Evolutionary conservation across 2,329 filamentous ascomycete species (phyloP), one percentile per base, ranked within the genome.

Genomic region (Epichloe brachyelytri): DNA sequence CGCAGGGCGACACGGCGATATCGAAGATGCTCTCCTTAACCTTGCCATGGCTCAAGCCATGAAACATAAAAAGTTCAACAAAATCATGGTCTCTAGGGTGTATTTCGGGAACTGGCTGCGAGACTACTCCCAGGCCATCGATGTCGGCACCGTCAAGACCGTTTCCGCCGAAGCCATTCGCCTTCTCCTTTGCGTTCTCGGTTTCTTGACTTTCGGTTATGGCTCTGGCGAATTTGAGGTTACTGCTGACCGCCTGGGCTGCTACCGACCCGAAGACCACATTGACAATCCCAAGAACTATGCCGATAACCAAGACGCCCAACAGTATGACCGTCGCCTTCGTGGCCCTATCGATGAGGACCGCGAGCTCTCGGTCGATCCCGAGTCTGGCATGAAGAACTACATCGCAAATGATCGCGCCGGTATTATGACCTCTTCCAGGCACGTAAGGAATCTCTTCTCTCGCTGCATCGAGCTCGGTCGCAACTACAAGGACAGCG

Each of bases 101-200:
- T 96, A 96, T 73, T 96, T 96, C 71, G 90, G 90, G 57, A 96
- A 95, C 73, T 95, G 90, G 90, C 79, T 95, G 36, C 80, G 78
- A 53, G 90, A 96, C 69, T 96, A 96, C 69, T 93, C 86, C 49
- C 90, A 96, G 68, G 90, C 89, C 54, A 86, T 95, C 60, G 90
- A 96, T 66, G 87, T 95, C 47, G 90, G 88, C 55, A 94, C 88
- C 4, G 80, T 95, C 69, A 95, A 95, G 72, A 80, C 84, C 60
- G 89, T 96, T 56, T 91, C 86, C 51, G 85, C 88, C 48, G 88
- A 95, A 68, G 89, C 89, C 53, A 95, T 96, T 62, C 84, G 90
- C 36, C 85, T 96, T 46, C 73, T 95, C 14, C 79, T 96, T 51
- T 95, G 86, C 75, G 80, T 96, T 44, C 77, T 96, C 41, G 88